A percentile compares a stretch with the other conserved stretches of the same genome.
phyloP scores from a whole-genome alignment of 257 asterid genomes.

The Solanum arcanum region DNA sequence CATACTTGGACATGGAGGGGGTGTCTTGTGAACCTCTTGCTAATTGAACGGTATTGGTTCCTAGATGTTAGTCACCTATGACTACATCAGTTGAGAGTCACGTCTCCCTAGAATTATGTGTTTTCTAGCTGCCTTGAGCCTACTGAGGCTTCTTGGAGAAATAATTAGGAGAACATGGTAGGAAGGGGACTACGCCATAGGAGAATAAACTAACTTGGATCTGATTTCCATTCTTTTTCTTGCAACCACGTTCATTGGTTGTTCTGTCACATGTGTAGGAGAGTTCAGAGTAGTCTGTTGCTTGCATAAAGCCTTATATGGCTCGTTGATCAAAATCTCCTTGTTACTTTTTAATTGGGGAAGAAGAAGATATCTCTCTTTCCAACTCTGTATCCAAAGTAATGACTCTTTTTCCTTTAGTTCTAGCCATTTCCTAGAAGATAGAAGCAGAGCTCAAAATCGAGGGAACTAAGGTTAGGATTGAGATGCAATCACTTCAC shows the following conservation, averaged over 20 bases:
- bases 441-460: not conserved
- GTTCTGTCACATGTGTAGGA: too few species aligned
- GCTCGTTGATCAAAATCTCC: too few species aligned
- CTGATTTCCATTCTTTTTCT: not conserved
- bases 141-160: not conserved
- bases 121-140: not conserved
- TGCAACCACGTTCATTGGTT: not conserved
- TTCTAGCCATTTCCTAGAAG: not conserved
- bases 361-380: not conserved
- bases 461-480: not conserved
- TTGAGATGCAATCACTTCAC: not conserved
- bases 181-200: fast-evolving
- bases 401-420: not conserved
- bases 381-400: not conserved
- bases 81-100: not conserved
- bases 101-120: not conserved
- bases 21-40: not conserved
- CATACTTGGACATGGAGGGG: too few species aligned
- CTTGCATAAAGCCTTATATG: too few species aligned
- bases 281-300: too few species aligned
- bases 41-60: not conserved
- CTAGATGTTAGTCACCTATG: not conserved
- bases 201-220: too few species aligned
- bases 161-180: not conserved
- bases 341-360: not conserved